A percentile compares a stretch with the other conserved stretches of the same genome.
Evolutionary conservation across 768 basidiomycete genomes (phyloP).

Genomic region (Hygrocybe coccinea): DNA sequence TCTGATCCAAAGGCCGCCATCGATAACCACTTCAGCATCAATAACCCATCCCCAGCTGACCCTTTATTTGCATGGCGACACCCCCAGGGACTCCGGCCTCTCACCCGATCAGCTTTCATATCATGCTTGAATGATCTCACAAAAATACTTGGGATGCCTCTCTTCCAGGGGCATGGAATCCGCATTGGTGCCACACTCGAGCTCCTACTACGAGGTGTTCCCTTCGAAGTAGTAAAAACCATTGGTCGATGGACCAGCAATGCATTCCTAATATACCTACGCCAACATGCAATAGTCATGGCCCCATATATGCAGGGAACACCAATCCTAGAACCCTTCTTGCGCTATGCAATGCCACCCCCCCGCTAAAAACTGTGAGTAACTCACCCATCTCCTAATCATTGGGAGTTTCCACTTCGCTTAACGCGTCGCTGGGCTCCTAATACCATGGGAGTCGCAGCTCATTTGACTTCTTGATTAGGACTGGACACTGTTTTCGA

Average conservation of each 20-base stretch:
- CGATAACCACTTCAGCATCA: conserved; percentile 27
- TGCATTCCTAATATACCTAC: conserved; percentile 27
- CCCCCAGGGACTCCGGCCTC: conserved; percentile 10
- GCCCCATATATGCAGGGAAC: conserved; percentile 26
- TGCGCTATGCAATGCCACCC: conserved; percentile 13
- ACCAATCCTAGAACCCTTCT: conserved; percentile 10
- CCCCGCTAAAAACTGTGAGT: neutral
- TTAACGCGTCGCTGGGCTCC: neutral
- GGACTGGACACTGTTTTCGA: neutral
- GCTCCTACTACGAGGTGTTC: conserved; percentile 33
- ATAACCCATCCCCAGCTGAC: conserved; percentile 18
- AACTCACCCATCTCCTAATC: neutral
- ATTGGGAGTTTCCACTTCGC: neutral
- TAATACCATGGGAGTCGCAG: neutral
- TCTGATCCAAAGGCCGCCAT: conserved; percentile 24
- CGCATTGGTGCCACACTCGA: conserved; percentile 30
- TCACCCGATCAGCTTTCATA: conserved; percentile 26
- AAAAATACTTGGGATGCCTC: conserved; percentile 5
- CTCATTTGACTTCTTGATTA: neutral
- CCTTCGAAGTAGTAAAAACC: conserved; percentile 34
- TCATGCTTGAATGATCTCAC: conserved; percentile 11
- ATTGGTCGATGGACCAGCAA: conserved; percentile 36
- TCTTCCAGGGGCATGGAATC: conserved; percentile 27
- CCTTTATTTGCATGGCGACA: conserved; percentile 30
- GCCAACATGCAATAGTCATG: conserved; percentile 23